Evolutionary conservation across 257 asterid genomes (phyloP).

Genomic region (Hygrophila difformis): DNA sequence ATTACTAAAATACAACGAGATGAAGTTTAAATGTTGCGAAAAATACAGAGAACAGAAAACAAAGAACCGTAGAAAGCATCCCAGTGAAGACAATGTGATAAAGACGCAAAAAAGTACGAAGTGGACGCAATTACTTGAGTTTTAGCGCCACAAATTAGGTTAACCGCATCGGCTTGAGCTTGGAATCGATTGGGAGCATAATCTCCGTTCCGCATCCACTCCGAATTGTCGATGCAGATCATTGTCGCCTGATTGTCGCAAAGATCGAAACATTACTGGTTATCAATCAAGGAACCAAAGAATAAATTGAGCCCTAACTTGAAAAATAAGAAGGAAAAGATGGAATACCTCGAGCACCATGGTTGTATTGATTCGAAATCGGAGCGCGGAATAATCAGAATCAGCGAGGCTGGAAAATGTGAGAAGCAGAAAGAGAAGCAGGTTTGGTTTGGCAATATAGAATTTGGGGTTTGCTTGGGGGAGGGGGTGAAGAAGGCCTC

Average conservation of each 20-base stretch:
- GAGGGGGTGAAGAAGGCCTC: too few species aligned
- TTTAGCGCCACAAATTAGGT: constrained; percentile 97
- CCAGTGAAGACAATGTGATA: neutral
- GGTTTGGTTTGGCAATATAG: too few species aligned
- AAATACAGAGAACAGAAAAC: too few species aligned
- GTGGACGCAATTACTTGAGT: constrained; percentile 49
- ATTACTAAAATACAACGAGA: neutral
- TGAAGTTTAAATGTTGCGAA: too few species aligned
- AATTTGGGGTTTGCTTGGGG: too few species aligned
- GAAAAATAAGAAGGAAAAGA: neutral
- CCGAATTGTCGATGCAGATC: constrained; percentile 97
- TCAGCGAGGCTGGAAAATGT: too few species aligned
- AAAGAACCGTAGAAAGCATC: constrained; percentile 4
- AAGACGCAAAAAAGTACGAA: neutral
- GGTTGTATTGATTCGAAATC: neutral
- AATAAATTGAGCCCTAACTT: neutral
- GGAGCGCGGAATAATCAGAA: neutral
- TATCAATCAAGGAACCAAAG: constrained; percentile 5
- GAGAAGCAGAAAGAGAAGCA: too few species aligned
- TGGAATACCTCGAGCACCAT: constrained; percentile 91
- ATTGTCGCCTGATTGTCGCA: constrained; percentile 55
- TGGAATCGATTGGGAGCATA: constrained; percentile 80
- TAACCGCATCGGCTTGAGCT: constrained; percentile 90
- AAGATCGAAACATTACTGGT: constrained; percentile 1
- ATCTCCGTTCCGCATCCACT: constrained; percentile 98